phyloP scores from a whole-genome alignment of 371 early-diverging fungal genomes.

The Mucor indicus region DNA sequence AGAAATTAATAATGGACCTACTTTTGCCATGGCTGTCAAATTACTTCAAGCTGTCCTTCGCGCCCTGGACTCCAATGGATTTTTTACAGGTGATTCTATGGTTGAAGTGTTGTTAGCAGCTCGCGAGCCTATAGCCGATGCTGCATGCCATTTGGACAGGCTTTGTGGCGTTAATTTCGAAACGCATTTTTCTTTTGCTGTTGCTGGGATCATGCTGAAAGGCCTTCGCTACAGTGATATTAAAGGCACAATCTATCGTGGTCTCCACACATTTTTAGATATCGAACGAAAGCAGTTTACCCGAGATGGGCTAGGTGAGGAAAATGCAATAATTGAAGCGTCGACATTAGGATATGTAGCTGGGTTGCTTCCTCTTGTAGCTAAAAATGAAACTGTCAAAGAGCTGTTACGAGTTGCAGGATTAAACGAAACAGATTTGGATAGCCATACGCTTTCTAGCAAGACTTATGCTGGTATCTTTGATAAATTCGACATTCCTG shows the following conservation, averaged over 20 bases:
- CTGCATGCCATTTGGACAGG: constrained; percentile 62
- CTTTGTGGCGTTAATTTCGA: constrained; percentile 77
- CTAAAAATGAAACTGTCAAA: constrained; percentile 55
- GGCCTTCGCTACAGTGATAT: constrained; percentile 73
- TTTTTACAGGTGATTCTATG: constrained; percentile 60
- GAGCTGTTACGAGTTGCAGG: constrained; percentile 59
- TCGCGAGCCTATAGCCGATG: constrained; percentile 66
- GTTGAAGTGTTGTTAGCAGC: constrained; percentile 63
- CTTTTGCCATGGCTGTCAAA: constrained; percentile 68
- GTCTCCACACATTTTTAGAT: constrained; percentile 64
- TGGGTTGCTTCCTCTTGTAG: constrained; percentile 62
- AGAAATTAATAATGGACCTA: constrained; percentile 76
- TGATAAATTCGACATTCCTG: constrained; percentile 61
- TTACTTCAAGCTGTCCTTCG: constrained; percentile 69
- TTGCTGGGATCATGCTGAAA: constrained; percentile 75
- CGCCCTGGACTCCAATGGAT: constrained; percentile 64
- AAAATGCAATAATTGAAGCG: constrained; percentile 41
- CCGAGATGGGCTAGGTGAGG: background rate
- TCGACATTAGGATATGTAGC: constrained; percentile 70
- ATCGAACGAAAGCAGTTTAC: constrained; percentile 51
- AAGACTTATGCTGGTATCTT: constrained; percentile 57
- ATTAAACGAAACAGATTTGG: constrained; percentile 41
- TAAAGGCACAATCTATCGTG: constrained; percentile 60
- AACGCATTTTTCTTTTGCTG: constrained; percentile 81
- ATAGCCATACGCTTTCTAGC: constrained; percentile 26